Evolutionary conservation across 2,329 filamentous ascomycete species (phyloP).

Genomic region (Penicillium sp.): DNA sequence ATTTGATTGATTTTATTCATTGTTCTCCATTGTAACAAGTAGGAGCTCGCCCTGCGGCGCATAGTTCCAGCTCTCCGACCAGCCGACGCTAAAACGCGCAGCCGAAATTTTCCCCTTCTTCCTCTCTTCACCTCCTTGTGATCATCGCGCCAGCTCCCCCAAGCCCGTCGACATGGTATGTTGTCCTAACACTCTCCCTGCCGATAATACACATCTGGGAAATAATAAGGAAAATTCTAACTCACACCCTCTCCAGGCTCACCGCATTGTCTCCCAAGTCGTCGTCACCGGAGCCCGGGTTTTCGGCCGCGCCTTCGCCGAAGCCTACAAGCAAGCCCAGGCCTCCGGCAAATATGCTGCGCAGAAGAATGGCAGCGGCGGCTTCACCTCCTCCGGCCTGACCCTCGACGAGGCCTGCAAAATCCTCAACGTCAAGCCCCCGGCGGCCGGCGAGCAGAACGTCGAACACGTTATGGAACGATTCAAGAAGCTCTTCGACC

Average conservation of each 20-base stretch:
- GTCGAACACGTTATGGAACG: conserved; percentile 76
- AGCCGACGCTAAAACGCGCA: conserved; percentile 26
- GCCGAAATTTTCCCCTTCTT: conserved; percentile 30
- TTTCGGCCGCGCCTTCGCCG: conserved; percentile 85
- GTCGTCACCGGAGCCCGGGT: conserved; percentile 87
- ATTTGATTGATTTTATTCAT: background rate
- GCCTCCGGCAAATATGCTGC: conserved; percentile 80
- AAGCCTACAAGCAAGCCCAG: conserved; percentile 93
- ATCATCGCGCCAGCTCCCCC: conserved; percentile 15
- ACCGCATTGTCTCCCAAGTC: conserved; percentile 91
- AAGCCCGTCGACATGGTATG: conserved; percentile 25
- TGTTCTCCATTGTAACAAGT: background rate
- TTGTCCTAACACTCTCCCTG: background rate
- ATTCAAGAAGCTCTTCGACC: conserved; percentile 93
- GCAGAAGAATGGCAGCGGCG: conserved; percentile 61
- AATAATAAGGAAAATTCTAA: conserved; percentile 6
- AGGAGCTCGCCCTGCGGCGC: background rate
- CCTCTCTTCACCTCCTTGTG: conserved; percentile 20
- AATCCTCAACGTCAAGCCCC: conserved; percentile 93
- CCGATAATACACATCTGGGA: background rate
- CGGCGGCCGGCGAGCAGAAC: conserved; percentile 72
- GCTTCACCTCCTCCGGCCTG: conserved; percentile 67
- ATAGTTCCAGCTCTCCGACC: conserved; percentile 17
- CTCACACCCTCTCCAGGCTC: conserved; percentile 60
- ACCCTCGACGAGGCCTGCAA: conserved; percentile 95